A percentile compares a stretch with the other conserved stretches of the same genome.
Conservation (phyloP, 352 stramenopile species). For the Globisporangium parvum region DNA sequence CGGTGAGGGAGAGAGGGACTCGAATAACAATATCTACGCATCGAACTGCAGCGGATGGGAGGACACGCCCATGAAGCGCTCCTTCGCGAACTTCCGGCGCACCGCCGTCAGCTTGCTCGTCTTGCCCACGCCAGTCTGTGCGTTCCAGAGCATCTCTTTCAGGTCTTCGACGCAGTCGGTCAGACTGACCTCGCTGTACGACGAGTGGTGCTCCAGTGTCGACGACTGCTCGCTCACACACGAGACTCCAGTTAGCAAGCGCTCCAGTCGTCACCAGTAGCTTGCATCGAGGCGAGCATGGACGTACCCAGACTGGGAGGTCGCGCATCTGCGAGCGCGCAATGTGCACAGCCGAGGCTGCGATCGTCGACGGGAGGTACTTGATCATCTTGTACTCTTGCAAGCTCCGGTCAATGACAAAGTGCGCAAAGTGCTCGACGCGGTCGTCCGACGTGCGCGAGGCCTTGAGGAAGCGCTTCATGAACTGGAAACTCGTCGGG, state of each 20-base stretch:
- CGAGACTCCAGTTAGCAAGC: background rate
- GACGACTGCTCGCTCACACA: conserved; percentile 29
- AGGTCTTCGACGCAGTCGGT: conserved; percentile 62
- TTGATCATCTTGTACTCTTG: conserved; percentile 98
- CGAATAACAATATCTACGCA: conserved; percentile 25
- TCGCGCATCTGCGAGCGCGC: conserved; percentile 83
- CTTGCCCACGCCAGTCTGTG: conserved; percentile 57
- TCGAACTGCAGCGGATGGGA: conserved; percentile 49
- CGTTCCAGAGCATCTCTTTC: conserved; percentile 78
- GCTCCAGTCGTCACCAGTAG: no score
- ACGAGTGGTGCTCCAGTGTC: conserved; percentile 70
- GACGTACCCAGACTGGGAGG: conserved; percentile 66
- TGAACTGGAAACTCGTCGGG: conserved; percentile 80
- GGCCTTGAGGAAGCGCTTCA: conserved; percentile 85
- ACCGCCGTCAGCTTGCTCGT: conserved; percentile 75
- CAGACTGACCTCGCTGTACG: conserved; percentile 61
- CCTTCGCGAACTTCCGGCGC: conserved; percentile 82
- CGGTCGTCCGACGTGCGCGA: conserved; percentile 64
- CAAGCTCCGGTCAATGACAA: conserved; percentile 96
- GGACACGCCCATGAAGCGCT: conserved; percentile 73
- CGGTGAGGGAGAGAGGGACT: no score
- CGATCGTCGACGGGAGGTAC: conserved; percentile 96
- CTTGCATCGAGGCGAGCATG: background rate
- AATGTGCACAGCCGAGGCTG: conserved; percentile 96
- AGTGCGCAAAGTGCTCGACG: conserved; percentile 92